phyloP scores from a whole-genome alignment of 2,329 filamentous ascomycete species.

The Stenocarpella maydis region DNA sequence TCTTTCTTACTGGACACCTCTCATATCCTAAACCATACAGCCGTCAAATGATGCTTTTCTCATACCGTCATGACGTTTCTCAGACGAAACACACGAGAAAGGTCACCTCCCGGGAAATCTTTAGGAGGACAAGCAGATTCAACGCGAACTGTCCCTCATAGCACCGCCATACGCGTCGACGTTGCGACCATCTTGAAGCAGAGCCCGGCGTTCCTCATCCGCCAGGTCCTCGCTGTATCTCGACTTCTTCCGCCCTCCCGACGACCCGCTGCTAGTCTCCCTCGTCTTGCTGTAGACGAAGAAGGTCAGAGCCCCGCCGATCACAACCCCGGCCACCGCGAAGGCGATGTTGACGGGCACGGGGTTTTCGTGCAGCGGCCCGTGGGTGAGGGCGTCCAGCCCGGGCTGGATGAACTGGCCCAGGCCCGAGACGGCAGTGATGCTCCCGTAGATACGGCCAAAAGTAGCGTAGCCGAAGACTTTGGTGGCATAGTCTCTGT shows the following conservation, averaged over 20 bases:
- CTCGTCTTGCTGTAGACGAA: slow-evolving; percentile 54
- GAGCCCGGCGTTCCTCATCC: slow-evolving; percentile 5
- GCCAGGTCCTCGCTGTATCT: neutral
- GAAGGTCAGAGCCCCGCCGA: slow-evolving; percentile 63
- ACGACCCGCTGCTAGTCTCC: slow-evolving; percentile 1
- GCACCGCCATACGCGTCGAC: neutral
- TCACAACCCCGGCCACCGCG: slow-evolving; percentile 58
- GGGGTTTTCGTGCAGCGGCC: slow-evolving; percentile 67
- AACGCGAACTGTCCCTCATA: neutral
- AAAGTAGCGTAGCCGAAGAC: slow-evolving; percentile 82
- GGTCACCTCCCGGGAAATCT: neutral
- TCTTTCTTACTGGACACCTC: neutral
- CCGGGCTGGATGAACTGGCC: slow-evolving; percentile 76
- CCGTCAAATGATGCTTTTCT: neutral
- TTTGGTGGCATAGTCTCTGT: slow-evolving; percentile 77
- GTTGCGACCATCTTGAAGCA: neutral
- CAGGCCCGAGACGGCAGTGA: slow-evolving; percentile 76
- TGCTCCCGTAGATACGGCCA: slow-evolving; percentile 79
- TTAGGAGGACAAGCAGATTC: neutral
- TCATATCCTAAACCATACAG: neutral
- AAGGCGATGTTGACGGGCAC: slow-evolving; percentile 70
- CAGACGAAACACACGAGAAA: neutral
- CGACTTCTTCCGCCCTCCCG: neutral
- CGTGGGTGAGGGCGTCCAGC: slow-evolving; percentile 73
- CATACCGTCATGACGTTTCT: neutral